Percentiles rank a stretch among this genome's conserved stretches.
Evolutionary conservation across 2,329 filamentous ascomycete species (phyloP).

Genomic region (Pleurostoma richardsiae): DNA sequence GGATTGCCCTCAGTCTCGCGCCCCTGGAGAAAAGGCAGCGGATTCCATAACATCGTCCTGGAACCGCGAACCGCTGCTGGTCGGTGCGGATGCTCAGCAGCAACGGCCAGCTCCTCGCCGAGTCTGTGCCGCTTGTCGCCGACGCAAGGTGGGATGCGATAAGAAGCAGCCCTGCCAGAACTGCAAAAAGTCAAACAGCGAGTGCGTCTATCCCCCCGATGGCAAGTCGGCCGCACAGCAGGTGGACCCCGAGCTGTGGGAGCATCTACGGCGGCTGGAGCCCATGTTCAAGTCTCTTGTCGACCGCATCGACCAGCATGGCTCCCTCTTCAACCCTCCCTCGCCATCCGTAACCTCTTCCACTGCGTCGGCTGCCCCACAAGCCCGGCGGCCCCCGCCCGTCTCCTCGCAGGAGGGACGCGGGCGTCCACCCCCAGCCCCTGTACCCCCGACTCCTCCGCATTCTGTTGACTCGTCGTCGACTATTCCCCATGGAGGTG

Average conservation of each 20-base stretch:
- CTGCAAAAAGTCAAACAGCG: not conserved
- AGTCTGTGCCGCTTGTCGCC: not conserved
- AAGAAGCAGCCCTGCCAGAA: conserved; percentile 2
- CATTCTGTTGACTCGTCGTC: too few relatives aligned
- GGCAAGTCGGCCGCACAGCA: not conserved
- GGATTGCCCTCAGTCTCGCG: too few relatives aligned
- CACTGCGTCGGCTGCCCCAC: too few relatives aligned
- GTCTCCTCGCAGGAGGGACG: too few relatives aligned
- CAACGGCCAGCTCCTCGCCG: not conserved
- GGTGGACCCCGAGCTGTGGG: not conserved
- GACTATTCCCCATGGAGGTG: too few relatives aligned
- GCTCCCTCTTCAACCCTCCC: not conserved
- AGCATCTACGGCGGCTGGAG: conserved; percentile 1
- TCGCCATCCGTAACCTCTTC: not conserved
- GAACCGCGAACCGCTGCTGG: too few relatives aligned
- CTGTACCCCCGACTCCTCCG: too few relatives aligned
- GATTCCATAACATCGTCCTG: too few relatives aligned
- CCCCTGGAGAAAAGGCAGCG: too few relatives aligned
- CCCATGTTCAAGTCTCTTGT: conserved; percentile 1
- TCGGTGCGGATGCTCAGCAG: too few relatives aligned
- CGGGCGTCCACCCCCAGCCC: too few relatives aligned
- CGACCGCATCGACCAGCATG: not conserved
- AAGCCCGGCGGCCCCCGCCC: too few relatives aligned
- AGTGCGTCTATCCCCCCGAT: not conserved
- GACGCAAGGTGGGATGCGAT: not conserved